These are phyloP conservation scores for Aspergillus neoniger DNA, from an alignment of 2,329 filamentous ascomycete species.

Conservation along the genomic window DNA sequence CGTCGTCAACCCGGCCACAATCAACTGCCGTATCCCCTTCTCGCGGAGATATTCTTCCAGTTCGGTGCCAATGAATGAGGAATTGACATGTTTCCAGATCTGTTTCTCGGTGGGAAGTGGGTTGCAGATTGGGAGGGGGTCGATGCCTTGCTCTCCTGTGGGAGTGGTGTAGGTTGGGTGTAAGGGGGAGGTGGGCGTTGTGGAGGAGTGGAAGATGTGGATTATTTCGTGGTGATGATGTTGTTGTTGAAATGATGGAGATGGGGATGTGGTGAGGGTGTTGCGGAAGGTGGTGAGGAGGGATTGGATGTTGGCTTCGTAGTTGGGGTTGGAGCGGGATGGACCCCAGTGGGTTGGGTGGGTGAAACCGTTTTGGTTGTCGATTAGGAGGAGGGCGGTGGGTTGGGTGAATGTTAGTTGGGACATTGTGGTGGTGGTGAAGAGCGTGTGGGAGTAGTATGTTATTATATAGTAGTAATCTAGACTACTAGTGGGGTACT, in stretches of 20 bases:
- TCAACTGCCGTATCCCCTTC: slow-evolving; percentile 39
- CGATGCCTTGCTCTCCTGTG: slow-evolving; percentile 30
- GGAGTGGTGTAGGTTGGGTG: slow-evolving; percentile 33
- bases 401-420: slow-evolving; percentile 19
- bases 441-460: too few relatives aligned
- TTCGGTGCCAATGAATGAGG: slow-evolving; percentile 49
- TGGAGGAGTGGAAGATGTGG: slow-evolving; percentile 51
- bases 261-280: slow-evolving; percentile 12
- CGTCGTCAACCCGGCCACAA: slow-evolving; percentile 49
- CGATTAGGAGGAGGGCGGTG: slow-evolving; percentile 52
- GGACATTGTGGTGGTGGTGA: not conserved
- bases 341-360: slow-evolving; percentile 44
- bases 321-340: slow-evolving; percentile 47
- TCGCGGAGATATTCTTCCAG: slow-evolving; percentile 42
- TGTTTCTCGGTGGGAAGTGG: slow-evolving; percentile 37
- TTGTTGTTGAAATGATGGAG: too few relatives aligned
- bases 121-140: slow-evolving; percentile 31
- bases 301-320: slow-evolving; percentile 46
- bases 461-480: not conserved
- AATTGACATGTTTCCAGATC: slow-evolving; percentile 50
- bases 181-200: slow-evolving; percentile 36
- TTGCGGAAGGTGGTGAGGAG: slow-evolving; percentile 42
- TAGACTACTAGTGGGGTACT: not conserved
- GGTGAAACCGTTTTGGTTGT: slow-evolving; percentile 50
- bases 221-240: slow-evolving; percentile 37